phyloP scores from a whole-genome alignment of 1,284 basidiomycete species.

The Trichosporon ovoides region DNA sequence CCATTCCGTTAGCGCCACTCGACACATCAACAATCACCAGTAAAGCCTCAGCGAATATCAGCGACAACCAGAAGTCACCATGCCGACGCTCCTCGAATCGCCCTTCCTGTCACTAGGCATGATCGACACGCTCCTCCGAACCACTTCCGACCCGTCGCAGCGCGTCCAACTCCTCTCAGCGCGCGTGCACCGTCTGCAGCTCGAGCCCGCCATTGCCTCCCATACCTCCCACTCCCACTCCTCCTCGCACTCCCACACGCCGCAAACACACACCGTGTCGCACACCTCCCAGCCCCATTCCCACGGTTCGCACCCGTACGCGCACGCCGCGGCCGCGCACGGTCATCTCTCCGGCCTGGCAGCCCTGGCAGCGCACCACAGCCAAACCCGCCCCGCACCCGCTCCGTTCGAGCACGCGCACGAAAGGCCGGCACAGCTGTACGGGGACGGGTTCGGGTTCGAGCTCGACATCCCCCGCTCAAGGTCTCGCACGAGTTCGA shows the following conservation, averaged over 20 bases:
- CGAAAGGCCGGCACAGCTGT: background rate
- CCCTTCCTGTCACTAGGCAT: slow-evolving; percentile 16
- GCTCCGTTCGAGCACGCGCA: background rate
- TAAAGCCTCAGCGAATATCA: too few species aligned
- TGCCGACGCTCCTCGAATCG: slow-evolving; percentile 13
- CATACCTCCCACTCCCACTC: background rate
- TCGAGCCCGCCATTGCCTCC: background rate
- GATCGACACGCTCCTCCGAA: slow-evolving; percentile 15
- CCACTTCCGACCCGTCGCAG: slow-evolving; percentile 6
- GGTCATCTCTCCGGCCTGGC: background rate
- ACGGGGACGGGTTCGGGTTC: slow-evolving; percentile 5
- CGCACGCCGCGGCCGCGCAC: background rate
- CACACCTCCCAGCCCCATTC: background rate
- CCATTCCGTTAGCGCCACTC: too few species aligned
- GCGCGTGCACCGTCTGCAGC: slow-evolving; percentile 27
- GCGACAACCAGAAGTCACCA: background rate
- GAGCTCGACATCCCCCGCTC: slow-evolving; percentile 5
- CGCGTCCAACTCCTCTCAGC: slow-evolving; percentile 34
- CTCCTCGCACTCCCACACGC: background rate
- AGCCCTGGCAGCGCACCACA: background rate
- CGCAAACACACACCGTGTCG: too few species aligned
- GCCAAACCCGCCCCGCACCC: background rate
- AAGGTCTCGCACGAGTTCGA: too few species aligned
- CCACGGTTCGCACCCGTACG: background rate
- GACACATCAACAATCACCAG: too few species aligned